Evolutionary conservation across 495 filamentous ascomycete genomes (phyloP).

Genomic region (Trichocladium antarcticum): DNA sequence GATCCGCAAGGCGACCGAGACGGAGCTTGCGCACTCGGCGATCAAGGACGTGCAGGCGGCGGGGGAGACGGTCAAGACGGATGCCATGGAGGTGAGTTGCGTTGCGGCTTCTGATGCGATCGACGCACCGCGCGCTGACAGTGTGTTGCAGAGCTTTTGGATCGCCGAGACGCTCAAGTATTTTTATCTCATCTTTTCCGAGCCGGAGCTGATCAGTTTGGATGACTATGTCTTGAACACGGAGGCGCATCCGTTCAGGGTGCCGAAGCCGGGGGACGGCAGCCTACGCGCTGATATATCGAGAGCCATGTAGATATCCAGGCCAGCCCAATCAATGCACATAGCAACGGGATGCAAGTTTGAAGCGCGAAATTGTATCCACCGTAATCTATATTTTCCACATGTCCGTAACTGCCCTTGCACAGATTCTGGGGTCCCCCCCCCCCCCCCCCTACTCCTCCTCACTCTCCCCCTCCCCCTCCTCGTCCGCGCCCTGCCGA

Average conservation of each 20-base stretch:
- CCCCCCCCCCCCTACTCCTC: neutral
- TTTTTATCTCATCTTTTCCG: conserved; percentile 73
- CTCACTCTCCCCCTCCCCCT: conserved; percentile 22
- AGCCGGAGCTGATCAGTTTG: conserved; percentile 58
- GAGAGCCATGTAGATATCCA: too few relatives aligned
- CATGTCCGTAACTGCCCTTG: too few relatives aligned
- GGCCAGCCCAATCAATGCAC: too few relatives aligned
- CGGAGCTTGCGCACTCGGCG: conserved; percentile 47
- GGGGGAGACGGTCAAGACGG: conserved; percentile 11
- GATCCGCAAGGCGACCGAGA: conserved; percentile 50
- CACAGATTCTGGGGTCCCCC: neutral
- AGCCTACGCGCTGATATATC: too few relatives aligned
- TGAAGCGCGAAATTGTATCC: too few relatives aligned
- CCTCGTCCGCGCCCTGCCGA: conserved; percentile 36
- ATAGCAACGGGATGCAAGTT: too few relatives aligned
- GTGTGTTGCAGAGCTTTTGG: conserved; percentile 37
- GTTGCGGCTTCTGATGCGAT: neutral
- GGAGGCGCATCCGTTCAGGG: conserved; percentile 65
- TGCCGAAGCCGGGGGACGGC: conserved; percentile 13
- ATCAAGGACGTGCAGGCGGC: conserved; percentile 39
- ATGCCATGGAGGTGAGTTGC: conserved; percentile 41
- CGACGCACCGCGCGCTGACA: neutral
- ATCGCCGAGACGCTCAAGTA: conserved; percentile 43
- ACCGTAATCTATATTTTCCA: too few relatives aligned
- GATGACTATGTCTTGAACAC: conserved; percentile 79